These are phyloP conservation scores for Kuraishia hungarica DNA, from an alignment of 805 yeast species.

Conservation along the genomic window DNA sequence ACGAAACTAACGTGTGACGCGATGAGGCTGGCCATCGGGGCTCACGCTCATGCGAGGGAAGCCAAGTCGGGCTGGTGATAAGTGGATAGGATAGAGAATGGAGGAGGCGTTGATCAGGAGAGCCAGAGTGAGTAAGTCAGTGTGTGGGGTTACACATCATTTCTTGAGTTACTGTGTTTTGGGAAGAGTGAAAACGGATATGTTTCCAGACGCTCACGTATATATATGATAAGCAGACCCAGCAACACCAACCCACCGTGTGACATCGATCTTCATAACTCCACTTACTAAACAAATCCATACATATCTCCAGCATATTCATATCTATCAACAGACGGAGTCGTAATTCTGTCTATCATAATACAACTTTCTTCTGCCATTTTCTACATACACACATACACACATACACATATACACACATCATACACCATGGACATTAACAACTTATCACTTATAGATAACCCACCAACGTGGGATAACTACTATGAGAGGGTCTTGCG, in stretches of 20 bases:
- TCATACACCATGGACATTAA: background rate
- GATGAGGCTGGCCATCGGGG: background rate
- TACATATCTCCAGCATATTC: no score
- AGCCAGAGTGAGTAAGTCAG: background rate
- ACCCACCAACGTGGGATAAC: conserved; percentile 19
- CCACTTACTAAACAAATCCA: no score
- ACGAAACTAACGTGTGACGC: background rate
- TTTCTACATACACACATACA: background rate
- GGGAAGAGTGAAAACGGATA: no score
- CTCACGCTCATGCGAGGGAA: background rate
- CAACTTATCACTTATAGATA: background rate
- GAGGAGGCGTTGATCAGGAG: background rate
- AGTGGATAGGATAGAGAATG: background rate
- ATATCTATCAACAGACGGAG: no score
- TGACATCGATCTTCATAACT: no score
- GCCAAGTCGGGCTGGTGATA: background rate
- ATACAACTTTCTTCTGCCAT: no score
- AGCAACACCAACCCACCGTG: no score
- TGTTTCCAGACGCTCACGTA: no score
- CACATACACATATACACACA: background rate
- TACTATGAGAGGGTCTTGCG: conserved; percentile 19
- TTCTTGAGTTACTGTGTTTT: no score
- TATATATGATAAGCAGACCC: no score
- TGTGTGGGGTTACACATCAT: no score
- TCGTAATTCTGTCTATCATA: no score